Conservation (phyloP, 139 green algal species). For the Trebouxia sp. region DNA sequence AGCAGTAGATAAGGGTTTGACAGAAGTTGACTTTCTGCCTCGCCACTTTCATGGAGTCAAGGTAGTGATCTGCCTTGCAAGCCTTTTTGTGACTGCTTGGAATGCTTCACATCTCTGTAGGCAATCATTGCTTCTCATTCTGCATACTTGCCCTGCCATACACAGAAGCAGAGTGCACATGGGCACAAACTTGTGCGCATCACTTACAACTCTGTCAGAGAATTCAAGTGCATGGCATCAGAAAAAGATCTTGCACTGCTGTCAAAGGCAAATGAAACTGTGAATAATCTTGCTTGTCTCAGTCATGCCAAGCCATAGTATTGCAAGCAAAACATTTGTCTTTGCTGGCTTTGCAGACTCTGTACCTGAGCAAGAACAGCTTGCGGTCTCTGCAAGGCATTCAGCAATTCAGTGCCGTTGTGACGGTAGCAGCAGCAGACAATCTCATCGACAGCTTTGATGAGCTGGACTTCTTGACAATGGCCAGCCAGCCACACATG, state of each 20-base stretch:
- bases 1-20: constrained; percentile 53
- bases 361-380: constrained; percentile 66
- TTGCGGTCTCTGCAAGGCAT: constrained; percentile 55
- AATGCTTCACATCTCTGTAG: background rate
- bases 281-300: background rate
- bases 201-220: background rate
- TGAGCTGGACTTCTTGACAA: constrained; percentile 32
- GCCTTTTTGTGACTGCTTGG: background rate
- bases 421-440: constrained; percentile 57
- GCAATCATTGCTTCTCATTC: background rate
- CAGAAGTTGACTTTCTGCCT: constrained; percentile 52
- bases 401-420: constrained; percentile 58
- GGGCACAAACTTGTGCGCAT: background rate
- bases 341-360: constrained; percentile 27
- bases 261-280: background rate
- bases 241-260: too few species aligned
- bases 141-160: background rate
- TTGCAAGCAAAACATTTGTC: background rate
- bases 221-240: background rate
- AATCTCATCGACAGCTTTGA: constrained; percentile 57
- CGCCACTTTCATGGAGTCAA: constrained; percentile 46
- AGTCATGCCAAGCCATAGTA: background rate
- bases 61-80: background rate
- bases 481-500: constrained; percentile 5
- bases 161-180: background rate